Conservation (phyloP, 2,329 filamentous ascomycete species). For the Cytospora chrysosperma region DNA sequence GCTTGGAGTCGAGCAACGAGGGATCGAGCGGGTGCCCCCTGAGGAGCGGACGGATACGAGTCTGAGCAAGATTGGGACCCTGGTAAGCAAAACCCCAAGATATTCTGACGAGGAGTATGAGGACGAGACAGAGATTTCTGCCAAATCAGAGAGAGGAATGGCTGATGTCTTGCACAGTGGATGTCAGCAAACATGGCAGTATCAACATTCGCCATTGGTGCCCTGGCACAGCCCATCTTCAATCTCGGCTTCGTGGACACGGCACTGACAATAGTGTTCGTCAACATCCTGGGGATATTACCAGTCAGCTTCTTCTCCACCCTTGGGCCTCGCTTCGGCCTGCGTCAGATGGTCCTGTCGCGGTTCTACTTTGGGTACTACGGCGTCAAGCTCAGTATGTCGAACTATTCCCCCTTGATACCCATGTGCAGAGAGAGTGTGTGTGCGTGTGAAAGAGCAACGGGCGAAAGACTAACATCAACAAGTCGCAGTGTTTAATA, state of each 20-base stretch:
- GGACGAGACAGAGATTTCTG: not conserved
- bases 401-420: not conserved
- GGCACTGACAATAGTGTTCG: constrained; percentile 69
- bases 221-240: constrained; percentile 67
- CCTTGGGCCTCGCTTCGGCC: constrained; percentile 71
- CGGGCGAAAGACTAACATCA: not conserved
- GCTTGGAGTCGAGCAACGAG: constrained; percentile 69
- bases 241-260: constrained; percentile 70
- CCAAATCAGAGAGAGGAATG: not conserved
- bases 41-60: constrained; percentile 66
- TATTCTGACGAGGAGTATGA: constrained; percentile 11
- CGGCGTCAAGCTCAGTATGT: constrained; percentile 64
- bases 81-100: constrained; percentile 51
- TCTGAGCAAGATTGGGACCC: constrained; percentile 66
- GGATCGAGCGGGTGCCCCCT: constrained; percentile 72
- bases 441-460: not conserved
- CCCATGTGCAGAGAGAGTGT: too few relatives aligned
- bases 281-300: constrained; percentile 71
- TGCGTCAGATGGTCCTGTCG: constrained; percentile 79
- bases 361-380: constrained; percentile 75
- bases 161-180: constrained; percentile 47
- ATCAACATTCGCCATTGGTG: constrained; percentile 72
- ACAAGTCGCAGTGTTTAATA: constrained; percentile 66
- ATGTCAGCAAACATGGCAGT: constrained; percentile 77
- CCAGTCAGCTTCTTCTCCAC: constrained; percentile 76